These are phyloP conservation scores for Diaporthe ilicicola DNA, from an alignment of 2,329 filamentous ascomycete species.

Conservation along the genomic window DNA sequence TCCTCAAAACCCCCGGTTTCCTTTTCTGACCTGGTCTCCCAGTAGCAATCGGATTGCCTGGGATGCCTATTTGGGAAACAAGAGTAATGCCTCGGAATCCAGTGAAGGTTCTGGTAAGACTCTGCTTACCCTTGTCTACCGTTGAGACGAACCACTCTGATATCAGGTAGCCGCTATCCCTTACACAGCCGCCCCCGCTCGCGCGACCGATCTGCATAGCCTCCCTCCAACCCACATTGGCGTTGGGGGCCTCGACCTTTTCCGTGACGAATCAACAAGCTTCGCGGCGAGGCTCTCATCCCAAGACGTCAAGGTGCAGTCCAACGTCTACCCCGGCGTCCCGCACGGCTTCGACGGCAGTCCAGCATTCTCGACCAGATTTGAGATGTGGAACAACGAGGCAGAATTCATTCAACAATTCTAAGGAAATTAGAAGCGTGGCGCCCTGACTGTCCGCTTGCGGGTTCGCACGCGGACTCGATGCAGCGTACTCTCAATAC, in stretches of 20 bases:
- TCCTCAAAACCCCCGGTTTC: neutral
- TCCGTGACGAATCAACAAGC: constrained; percentile 44
- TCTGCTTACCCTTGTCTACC: neutral
- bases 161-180: neutral
- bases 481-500: neutral
- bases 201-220: constrained; percentile 36
- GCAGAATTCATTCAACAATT: neutral
- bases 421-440: too few relatives aligned
- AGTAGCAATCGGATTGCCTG: neutral
- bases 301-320: constrained; percentile 46
- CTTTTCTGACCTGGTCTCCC: constrained; percentile 4
- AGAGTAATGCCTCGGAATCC: neutral
- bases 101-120: neutral
- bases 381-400: neutral
- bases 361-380: neutral
- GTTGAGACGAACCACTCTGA: neutral
- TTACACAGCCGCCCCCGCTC: constrained; percentile 37
- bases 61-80: neutral
- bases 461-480: neutral
- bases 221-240: constrained; percentile 50
- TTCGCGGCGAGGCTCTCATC: constrained; percentile 44
- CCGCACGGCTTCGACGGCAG: constrained; percentile 48
- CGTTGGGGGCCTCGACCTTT: constrained; percentile 49
- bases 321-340: constrained; percentile 50
- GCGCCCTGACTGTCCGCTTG: too few relatives aligned